Percentiles rank a stretch among this genome's conserved stretches.
Conservation (phyloP, 805 yeast species). For the Lachancea nothofagi region DNA sequence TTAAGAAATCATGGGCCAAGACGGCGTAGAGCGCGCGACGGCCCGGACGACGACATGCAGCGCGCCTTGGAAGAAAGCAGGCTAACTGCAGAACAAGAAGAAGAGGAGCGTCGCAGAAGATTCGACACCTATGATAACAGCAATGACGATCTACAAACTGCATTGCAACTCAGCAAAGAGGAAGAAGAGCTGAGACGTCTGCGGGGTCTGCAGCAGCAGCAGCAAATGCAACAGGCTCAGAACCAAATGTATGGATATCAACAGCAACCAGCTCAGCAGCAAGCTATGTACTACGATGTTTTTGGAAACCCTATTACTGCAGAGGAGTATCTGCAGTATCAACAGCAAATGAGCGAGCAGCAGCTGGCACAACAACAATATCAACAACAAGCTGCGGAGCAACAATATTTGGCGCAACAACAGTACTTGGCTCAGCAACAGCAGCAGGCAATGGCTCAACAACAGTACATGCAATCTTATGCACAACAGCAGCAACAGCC, state of each 20-base stretch:
- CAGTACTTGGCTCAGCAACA: conserved; percentile 25
- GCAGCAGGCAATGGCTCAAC: conserved; percentile 31
- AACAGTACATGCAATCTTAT: conserved; percentile 35
- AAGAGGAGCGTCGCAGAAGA: conserved; percentile 42
- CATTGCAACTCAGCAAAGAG: conserved; percentile 29
- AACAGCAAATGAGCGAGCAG: conserved; percentile 16
- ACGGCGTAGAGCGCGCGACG: conserved; percentile 34
- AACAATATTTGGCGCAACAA: conserved; percentile 23
- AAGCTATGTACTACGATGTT: conserved; percentile 30
- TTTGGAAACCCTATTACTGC: conserved; percentile 34
- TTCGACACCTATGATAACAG: conserved; percentile 17
- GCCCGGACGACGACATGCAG: conserved; percentile 70
- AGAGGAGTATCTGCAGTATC: conserved; percentile 34
- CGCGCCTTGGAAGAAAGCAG: conserved; percentile 76
- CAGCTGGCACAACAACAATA: conserved; percentile 21
- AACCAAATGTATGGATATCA: conserved; percentile 18
- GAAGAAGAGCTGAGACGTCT: conserved; percentile 30
- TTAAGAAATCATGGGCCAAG: conserved; percentile 33
- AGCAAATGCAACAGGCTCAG: conserved; percentile 23
- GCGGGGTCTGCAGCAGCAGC: conserved; percentile 26
- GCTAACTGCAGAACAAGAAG: conserved; percentile 80
- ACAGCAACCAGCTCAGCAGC: conserved; percentile 22
- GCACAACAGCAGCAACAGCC: conserved; percentile 42
- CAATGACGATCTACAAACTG: conserved; percentile 29
- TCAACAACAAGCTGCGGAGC: conserved; percentile 24